A percentile compares a stretch with the other conserved stretches of the same genome.
phyloP scores from a whole-genome alignment of 1,284 basidiomycete species.

The Lignosus rhinocerotis region DNA sequence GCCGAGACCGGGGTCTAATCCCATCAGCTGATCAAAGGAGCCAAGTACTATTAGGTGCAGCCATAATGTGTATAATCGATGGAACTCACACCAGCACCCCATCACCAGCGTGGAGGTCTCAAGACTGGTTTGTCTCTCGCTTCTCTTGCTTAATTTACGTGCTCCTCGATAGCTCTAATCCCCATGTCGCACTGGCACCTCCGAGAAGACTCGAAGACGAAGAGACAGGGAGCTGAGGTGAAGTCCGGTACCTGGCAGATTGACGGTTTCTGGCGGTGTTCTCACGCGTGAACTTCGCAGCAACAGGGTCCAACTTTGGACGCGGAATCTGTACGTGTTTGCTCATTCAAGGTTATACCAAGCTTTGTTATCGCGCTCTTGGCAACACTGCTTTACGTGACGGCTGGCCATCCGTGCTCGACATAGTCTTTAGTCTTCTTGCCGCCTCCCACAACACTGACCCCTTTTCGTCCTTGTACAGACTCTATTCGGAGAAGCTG shows the following conservation, averaged over 20 bases:
- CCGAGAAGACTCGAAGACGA: constrained; percentile 41
- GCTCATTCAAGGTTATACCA: background rate
- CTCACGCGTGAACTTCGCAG: constrained; percentile 4
- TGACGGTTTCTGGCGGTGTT: background rate
- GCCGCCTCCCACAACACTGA: constrained; percentile 1
- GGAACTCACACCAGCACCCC: background rate
- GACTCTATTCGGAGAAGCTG: constrained; percentile 28
- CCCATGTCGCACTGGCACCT: constrained; percentile 40
- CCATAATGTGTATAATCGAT: background rate
- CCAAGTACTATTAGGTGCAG: no score
- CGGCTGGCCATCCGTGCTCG: background rate
- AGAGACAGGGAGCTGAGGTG: constrained; percentile 18
- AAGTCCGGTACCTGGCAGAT: background rate
- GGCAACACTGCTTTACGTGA: constrained; percentile 22
- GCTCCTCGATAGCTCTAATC: background rate
- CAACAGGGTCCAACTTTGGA: constrained; percentile 11
- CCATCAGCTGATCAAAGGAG: no score
- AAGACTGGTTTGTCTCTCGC: background rate
- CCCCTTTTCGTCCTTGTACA: constrained; percentile 23
- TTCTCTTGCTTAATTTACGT: background rate
- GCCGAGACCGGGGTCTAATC: no score
- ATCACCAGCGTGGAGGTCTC: background rate
- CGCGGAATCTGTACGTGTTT: constrained; percentile 12
- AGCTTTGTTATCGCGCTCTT: constrained; percentile 11
- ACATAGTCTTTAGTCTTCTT: background rate